A percentile compares a stretch with the other conserved stretches of the same genome.
Conservation (phyloP, 768 basidiomycete species). For the Clathrus columnatus region DNA sequence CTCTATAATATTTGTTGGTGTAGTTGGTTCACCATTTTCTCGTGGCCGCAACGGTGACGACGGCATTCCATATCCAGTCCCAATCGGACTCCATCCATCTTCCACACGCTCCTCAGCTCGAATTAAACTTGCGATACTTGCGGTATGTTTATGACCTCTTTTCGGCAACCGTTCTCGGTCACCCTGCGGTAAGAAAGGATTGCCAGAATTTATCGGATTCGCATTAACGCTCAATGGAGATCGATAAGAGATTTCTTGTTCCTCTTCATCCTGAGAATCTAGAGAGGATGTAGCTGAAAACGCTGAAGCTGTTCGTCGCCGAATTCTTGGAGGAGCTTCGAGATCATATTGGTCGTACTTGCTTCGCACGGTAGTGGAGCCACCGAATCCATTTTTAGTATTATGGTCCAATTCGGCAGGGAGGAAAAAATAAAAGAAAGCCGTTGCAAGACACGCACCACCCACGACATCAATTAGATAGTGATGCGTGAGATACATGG, state of each 20-base stretch:
- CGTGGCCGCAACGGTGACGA: conserved; percentile 23
- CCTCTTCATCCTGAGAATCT: conserved; percentile 49
- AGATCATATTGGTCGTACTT: conserved; percentile 78
- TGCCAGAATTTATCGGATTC: conserved; percentile 26
- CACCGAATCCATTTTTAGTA: conserved; percentile 22
- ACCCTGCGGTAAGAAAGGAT: conserved; percentile 26
- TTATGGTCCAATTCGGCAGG: conserved; percentile 66
- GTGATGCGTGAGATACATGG: conserved; percentile 98
- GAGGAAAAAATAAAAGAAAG: conserved; percentile 81
- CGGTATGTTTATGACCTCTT: conserved; percentile 61
- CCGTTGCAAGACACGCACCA: conserved; percentile 83
- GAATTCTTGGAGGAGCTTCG: conserved; percentile 38
- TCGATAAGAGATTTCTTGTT: conserved; percentile 60
- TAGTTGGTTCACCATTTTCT: not conserved
- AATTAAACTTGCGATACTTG: conserved; percentile 76
- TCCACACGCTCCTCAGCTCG: conserved; percentile 67
- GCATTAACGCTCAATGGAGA: conserved; percentile 42
- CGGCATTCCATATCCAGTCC: conserved; percentile 44
- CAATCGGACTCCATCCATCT: conserved; percentile 77
- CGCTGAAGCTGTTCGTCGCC: conserved; percentile 17
- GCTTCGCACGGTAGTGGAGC: conserved; percentile 27
- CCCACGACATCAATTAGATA: conserved; percentile 97
- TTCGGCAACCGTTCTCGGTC: conserved; percentile 17
- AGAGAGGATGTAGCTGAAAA: conserved; percentile 37
- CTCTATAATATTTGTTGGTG: no score